Evolutionary conservation across 1,139 yeast species (phyloP).

Genomic region (Geotrichum cucujoidarum): DNA sequence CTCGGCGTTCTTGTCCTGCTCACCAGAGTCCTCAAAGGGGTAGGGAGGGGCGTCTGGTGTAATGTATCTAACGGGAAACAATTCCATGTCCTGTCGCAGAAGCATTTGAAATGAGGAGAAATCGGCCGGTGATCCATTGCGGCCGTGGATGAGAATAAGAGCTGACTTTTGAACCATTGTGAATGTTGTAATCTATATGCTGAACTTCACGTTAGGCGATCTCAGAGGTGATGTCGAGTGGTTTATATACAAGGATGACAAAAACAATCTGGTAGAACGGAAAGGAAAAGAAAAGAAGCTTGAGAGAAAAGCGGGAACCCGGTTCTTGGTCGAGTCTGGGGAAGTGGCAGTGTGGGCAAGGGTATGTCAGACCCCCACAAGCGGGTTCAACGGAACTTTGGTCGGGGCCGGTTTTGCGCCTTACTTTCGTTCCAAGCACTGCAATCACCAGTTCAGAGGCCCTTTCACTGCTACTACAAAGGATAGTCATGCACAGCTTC

Average conservation of each 20-base stretch:
- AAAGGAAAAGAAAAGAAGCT: background rate
- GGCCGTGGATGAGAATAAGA: conserved; percentile 13
- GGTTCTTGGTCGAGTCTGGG: background rate
- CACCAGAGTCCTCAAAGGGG: conserved; percentile 9
- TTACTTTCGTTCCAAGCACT: too few relatives aligned
- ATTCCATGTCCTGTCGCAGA: conserved; percentile 6
- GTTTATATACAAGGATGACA: background rate
- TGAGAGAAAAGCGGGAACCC: background rate
- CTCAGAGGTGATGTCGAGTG: too few relatives aligned
- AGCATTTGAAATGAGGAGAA: conserved; percentile 11
- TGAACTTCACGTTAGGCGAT: too few relatives aligned
- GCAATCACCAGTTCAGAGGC: too few relatives aligned
- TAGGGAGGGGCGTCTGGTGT: conserved; percentile 14
- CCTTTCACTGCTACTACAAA: too few relatives aligned
- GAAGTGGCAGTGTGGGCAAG: background rate
- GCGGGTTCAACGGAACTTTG: too few relatives aligned
- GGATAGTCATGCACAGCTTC: too few relatives aligned
- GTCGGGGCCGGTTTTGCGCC: too few relatives aligned
- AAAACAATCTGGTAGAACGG: background rate
- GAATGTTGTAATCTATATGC: too few relatives aligned
- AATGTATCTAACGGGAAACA: conserved; percentile 15
- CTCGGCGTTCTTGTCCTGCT: conserved; percentile 3
- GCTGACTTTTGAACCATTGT: conserved; percentile 10
- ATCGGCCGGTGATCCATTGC: conserved; percentile 12
- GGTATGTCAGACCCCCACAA: too few relatives aligned